Base-by-base conservation (phyloP, 805 yeast genomes). In the Lipomyces sp. region DNA sequence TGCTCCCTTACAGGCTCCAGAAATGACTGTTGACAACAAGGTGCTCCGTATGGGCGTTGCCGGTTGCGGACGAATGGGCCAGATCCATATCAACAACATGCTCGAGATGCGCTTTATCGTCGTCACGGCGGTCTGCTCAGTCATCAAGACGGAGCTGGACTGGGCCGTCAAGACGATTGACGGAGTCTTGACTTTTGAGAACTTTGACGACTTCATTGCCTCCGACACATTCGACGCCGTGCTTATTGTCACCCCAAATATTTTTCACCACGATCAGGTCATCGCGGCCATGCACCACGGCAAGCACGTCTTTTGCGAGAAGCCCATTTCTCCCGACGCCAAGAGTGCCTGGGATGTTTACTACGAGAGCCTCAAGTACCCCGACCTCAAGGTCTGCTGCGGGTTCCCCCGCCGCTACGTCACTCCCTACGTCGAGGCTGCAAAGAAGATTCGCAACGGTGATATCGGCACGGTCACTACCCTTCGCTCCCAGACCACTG, bases 401-500 rank as follows among this genome's bases (percentile, higher is more conserved):
- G 73, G 69, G 13, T 72, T 72, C 53, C 68, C 72, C 3, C 61
- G 73, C n/a, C 64, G 74, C 35, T 72, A 65, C 48, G 72, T 59
- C n/a, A 55, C 59, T 13, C 64, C 64, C 11, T 72, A 63, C 54
- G 55, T 50, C 29, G 72, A 70, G 54, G 73, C 73, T 11, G 61
- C 64, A 15, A 39, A 32, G 48, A 66, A 64, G 48, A 59, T 71
- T 33, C 61, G 55, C 18, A 58, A 54, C 18, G 74, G 72, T 10
- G 57, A 65, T n/a, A 71, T 71, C 55, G 74, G 74, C 35, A 60
- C 65, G 42, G 67, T 67, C 2, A 33, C 42, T 35, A 64, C 64
- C 3, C 33, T 72, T 54, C 67, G 71, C 8, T 69, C 74, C 24
- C 71, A 69, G 60, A 71, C 73, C 24, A 57, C 72, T 18, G 74